Evolutionary conservation across 352 stramenopile species (phyloP), one percentile per base, ranked within the genome.

Genomic region (Globisporangium irregulare): DNA sequence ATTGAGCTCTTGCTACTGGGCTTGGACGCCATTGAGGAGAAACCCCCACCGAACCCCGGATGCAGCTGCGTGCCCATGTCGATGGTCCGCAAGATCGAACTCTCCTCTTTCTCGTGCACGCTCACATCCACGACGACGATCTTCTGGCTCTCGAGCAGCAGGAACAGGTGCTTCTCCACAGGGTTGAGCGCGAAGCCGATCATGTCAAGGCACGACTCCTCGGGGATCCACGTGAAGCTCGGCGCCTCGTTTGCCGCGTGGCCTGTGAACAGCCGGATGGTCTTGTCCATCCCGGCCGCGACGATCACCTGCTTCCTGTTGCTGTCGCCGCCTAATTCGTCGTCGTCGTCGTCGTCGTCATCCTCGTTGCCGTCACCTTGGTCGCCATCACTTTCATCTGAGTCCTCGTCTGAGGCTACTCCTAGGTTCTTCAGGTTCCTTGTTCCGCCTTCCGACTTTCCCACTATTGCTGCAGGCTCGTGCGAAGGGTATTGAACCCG

Each of bases 141-240:
- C 64, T 81, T 78, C 24, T 91, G 78, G 36, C 76, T 90, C 38
- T 80, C 78, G 9, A 90, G 74, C 22, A 93, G 27, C 14, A 93
- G 64, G 34, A 87, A 89, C 9, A 93, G 73, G 20, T 84, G 78
- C 7, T 78, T 68, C 2, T 67, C 73, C 9, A 77, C 62, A 1
- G 81, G 70, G 56, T 93, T 77, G n/a, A 91, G 73, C n/a, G 81
- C 71, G 27, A 91, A 80, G 1, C 80, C 82, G 24, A 84, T 73
- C 29, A 93, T 74, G 60, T 91, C 81, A 1, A 89, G 73, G 20
- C 77, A 65, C 34, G 78, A 64, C n/a, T 90, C 82, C 46, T 91
- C 82, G 0, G 85, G 85, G 56, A 89, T 90, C 81, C 82, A 93
- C 63, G 83, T 89, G 62, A 89, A 90, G 32, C 70, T 80, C 29